Percentiles rank a stretch among this genome's conserved stretches.
Conservation (phyloP, 805 yeast genomes). For the Maudiozyma barnettii region DNA sequence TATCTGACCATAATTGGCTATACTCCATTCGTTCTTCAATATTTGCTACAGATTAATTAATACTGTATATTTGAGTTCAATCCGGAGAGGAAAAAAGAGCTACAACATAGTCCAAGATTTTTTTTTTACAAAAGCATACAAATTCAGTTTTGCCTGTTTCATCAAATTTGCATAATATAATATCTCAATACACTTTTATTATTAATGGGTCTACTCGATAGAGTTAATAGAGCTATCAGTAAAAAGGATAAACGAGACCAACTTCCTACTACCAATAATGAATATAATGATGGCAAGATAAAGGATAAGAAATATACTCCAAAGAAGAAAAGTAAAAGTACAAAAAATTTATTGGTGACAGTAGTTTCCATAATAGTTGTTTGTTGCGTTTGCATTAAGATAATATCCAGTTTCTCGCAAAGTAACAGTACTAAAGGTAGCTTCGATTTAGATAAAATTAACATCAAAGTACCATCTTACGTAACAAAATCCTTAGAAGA, state of each 20-base stretch:
- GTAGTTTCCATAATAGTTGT: not conserved
- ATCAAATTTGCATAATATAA: not conserved
- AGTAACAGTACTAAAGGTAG: no score
- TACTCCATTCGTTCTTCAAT: no score
- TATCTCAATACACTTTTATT: not conserved
- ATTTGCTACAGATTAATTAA: no score
- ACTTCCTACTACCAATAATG: not conserved
- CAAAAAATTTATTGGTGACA: not conserved
- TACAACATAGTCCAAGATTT: no score
- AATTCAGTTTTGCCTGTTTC: not conserved
- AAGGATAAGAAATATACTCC: conserved; percentile 1
- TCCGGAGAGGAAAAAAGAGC: no score
- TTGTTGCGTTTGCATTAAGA: not conserved
- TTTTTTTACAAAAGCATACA: not conserved
- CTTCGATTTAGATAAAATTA: not conserved
- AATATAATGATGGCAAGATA: not conserved
- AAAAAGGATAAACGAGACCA: not conserved
- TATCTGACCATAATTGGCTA: no score
- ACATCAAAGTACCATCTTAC: conserved; percentile 1
- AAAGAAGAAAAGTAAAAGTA: not conserved
- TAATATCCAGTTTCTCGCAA: not conserved
- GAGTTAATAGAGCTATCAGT: not conserved
- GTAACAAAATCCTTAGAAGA: conserved; percentile 18
- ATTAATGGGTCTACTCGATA: not conserved
- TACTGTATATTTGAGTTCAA: no score